These are phyloP conservation scores for Leptoxyphium fumago DNA, from an alignment of 2,329 filamentous ascomycete genomes.

Conservation along the genomic window DNA sequence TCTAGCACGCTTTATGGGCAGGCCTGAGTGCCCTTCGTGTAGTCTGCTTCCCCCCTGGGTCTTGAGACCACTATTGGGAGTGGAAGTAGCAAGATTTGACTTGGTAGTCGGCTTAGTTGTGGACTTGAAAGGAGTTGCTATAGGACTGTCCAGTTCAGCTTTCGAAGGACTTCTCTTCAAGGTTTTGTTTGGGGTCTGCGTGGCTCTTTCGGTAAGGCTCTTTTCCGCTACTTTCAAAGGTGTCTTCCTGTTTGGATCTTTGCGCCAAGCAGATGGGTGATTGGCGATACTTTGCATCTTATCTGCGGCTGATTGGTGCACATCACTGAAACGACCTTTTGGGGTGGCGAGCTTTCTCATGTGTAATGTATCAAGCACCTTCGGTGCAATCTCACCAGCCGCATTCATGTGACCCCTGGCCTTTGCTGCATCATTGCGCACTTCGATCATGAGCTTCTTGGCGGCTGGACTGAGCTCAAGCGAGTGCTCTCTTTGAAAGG, in stretches of 20 bases:
- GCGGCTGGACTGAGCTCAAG: slow-evolving; percentile 46
- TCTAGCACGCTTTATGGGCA: too few species aligned
- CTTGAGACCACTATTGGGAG: not conserved
- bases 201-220: slow-evolving; percentile 28
- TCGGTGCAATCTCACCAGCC: slow-evolving; percentile 38
- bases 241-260: slow-evolving; percentile 21
- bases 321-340: slow-evolving; percentile 72
- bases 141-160: slow-evolving; percentile 49
- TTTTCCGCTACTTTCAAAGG: slow-evolving; percentile 2
- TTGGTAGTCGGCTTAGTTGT: slow-evolving; percentile 4
- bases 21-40: too few species aligned
- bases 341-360: slow-evolving; percentile 62
- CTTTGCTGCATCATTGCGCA: slow-evolving; percentile 55
- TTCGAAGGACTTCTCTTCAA: slow-evolving; percentile 44
- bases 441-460: slow-evolving; percentile 46
- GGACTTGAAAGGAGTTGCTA: slow-evolving; percentile 5
- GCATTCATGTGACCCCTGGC: slow-evolving; percentile 56
- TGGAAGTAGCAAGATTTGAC: not conserved
- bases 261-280: slow-evolving; percentile 66
- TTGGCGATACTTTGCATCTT: slow-evolving; percentile 95
- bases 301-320: slow-evolving; percentile 77
- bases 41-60: too few species aligned
- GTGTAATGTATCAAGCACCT: slow-evolving; percentile 26
- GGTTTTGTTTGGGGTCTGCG: slow-evolving; percentile 5
- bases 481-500: slow-evolving; percentile 40